Evolutionary conservation across 2,329 filamentous ascomycete species (phyloP).

Genomic region (Colletotrichum trifolii): DNA sequence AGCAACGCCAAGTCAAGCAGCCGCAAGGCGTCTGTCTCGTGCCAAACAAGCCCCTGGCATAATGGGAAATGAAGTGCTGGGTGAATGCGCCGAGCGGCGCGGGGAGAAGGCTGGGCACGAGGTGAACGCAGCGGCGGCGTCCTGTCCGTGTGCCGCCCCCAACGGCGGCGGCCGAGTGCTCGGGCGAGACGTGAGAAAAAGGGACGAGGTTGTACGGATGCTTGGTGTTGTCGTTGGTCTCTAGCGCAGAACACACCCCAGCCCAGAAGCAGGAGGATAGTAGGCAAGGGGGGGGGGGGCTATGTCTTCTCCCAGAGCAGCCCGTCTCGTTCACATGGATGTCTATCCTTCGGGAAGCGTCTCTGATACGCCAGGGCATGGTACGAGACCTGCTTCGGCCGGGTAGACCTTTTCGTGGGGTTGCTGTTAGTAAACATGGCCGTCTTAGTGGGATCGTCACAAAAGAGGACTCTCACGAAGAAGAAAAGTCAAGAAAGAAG

Average conservation of each 20-base stretch:
- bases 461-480: slow-evolving; percentile 18
- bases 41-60: slow-evolving; percentile 21
- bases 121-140: slow-evolving; percentile 15
- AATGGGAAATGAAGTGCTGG: slow-evolving; percentile 19
- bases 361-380: slow-evolving; percentile 9
- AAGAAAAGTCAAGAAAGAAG: slow-evolving; percentile 23
- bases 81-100: slow-evolving; percentile 9
- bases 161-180: slow-evolving; percentile 26
- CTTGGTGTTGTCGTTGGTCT: not conserved
- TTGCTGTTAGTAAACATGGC: slow-evolving; percentile 4
- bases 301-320: not conserved
- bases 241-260: not conserved
- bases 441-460: slow-evolving; percentile 20
- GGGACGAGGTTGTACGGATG: not conserved
- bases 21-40: not conserved
- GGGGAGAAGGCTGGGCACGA: slow-evolving; percentile 21
- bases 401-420: slow-evolving; percentile 19
- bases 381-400: slow-evolving; percentile 1
- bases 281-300: slow-evolving; percentile 27
- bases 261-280: slow-evolving; percentile 13
- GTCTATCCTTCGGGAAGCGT: slow-evolving; percentile 4
- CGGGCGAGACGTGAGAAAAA: slow-evolving; percentile 21
- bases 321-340: not conserved
- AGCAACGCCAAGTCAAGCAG: slow-evolving; percentile 4
- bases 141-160: slow-evolving; percentile 22